Base-by-base conservation (phyloP, 306 rosid species). In the Crotalaria pallida region DNA sequence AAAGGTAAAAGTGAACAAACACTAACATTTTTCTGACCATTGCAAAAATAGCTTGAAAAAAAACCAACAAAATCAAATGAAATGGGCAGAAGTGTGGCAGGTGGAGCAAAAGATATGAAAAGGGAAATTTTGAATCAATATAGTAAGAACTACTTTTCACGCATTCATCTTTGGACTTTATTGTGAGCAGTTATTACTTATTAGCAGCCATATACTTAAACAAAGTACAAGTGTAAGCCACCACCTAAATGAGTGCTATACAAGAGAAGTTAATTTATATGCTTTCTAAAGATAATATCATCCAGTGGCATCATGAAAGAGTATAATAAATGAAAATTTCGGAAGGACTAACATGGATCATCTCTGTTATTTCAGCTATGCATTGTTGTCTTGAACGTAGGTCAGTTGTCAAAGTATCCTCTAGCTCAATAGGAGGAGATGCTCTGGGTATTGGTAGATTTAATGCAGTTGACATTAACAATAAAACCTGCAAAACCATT, bases 281-380 rank as follows among this genome's bases (percentile, higher is more conserved):
- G 0, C 9, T 12, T 65, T 12, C 48, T 72, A 10, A 8, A 29
- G 21, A 27, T 43, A 10, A 45, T 45, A 45, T n/a, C 15, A 31
- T 33, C 45, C 15, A 27, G 50, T 6, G 27, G 57, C 34, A 72
- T 45, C 45, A 59, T 38, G 27, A 38, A 76, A 50, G 50, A 43
- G 40, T 36, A 29, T 43, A 27, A 48, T n/a, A 51, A 16, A 60
- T 47, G 67, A 52, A 51, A 45, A n/a, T 53, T 61, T 21, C 22
- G 63, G 43, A 68, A 74, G 73, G 60, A 84, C 95, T 78, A 12
- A 88, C 96, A 84, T 88, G 96, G 66, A 88, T 86, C 96, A 88
- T 88, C 83, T 88, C 96, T 58, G 95, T 86, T 41, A 88, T 87
- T 81, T 88, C 95, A 31, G 95, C 95, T 45, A 88, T 74, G 71